Conservation (phyloP, 768 basidiomycete genomes). For the Serendipita sp. region DNA sequence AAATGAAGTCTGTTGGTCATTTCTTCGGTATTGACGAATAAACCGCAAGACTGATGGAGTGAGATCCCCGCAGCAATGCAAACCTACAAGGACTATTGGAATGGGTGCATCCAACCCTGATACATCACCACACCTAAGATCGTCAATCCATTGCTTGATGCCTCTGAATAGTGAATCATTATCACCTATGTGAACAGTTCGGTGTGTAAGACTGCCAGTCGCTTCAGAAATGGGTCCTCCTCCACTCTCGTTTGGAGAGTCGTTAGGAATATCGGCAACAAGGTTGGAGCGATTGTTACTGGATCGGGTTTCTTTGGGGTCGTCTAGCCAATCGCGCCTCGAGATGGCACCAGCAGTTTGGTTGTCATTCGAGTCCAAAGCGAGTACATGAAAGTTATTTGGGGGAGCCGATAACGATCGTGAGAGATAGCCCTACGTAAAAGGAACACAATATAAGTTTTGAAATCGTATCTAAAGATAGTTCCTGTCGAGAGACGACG, state of each 20-base stretch:
- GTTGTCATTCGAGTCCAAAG: conserved; percentile 43
- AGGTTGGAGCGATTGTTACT: no score
- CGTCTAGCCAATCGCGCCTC: background rate
- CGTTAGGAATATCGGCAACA: no score
- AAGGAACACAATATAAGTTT: no score
- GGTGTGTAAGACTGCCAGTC: conserved; percentile 29
- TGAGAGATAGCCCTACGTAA: conserved; percentile 43
- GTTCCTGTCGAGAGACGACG: conserved; percentile 8
- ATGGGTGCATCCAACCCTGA: conserved; percentile 9
- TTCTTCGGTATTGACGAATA: conserved; percentile 16
- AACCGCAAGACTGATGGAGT: conserved; percentile 47
- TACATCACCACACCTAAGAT: conserved; percentile 8
- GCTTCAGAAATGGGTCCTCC: no score
- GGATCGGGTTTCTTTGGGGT: no score
- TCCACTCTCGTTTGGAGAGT: no score
- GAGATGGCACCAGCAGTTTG: conserved; percentile 33
- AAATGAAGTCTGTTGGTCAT: conserved; percentile 11
- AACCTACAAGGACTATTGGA: conserved; percentile 46
- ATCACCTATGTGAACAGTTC: conserved; percentile 35
- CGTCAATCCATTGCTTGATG: conserved; percentile 37
- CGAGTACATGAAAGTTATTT: conserved; percentile 34
- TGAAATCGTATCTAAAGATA: no score
- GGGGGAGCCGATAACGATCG: conserved; percentile 24
- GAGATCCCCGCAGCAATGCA: conserved; percentile 64
- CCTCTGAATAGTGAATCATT: conserved; percentile 28